These are phyloP conservation scores for Tetraselmis chui DNA, from an alignment of 139 green algal genomes.

Conservation along the genomic window DNA sequence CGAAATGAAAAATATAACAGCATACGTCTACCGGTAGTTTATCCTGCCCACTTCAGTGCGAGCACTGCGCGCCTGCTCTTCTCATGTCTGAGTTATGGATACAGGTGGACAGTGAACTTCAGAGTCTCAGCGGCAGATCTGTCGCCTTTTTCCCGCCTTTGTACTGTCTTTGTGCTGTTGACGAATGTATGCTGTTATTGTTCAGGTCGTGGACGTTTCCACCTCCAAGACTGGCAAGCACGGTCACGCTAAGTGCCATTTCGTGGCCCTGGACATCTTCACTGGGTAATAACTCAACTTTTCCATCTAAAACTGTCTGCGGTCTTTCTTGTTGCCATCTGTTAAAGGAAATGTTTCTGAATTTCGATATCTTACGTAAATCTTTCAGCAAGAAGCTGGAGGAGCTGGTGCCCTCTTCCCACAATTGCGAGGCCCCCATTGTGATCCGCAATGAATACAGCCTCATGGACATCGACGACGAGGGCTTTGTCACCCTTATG, in stretches of 20 bases:
- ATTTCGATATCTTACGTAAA: too few species aligned
- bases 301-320: too few species aligned
- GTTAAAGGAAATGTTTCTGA: too few species aligned
- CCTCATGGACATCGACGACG: conserved; percentile 92
- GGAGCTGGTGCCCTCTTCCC: conserved; percentile 92
- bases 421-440: conserved; percentile 95
- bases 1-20: too few species aligned
- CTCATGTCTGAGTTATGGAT: too few species aligned
- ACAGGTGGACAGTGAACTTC: background rate
- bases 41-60: too few species aligned
- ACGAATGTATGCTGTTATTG: too few species aligned
- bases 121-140: background rate
- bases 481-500: conserved; percentile 94
- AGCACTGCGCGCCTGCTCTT: background rate
- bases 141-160: background rate
- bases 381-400: conserved; percentile 91
- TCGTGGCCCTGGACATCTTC: conserved; percentile 95
- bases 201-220: conserved; percentile 95
- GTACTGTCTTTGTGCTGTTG: background rate
- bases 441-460: conserved; percentile 88
- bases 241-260: conserved; percentile 99
- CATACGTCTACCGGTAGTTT: too few species aligned
- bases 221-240: conserved; percentile 99
- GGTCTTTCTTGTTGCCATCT: too few species aligned
- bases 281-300: conserved; percentile 42